These are phyloP conservation scores for Xylaria bambusicola DNA, from an alignment of 495 filamentous ascomycete genomes.

Conservation along the genomic window DNA sequence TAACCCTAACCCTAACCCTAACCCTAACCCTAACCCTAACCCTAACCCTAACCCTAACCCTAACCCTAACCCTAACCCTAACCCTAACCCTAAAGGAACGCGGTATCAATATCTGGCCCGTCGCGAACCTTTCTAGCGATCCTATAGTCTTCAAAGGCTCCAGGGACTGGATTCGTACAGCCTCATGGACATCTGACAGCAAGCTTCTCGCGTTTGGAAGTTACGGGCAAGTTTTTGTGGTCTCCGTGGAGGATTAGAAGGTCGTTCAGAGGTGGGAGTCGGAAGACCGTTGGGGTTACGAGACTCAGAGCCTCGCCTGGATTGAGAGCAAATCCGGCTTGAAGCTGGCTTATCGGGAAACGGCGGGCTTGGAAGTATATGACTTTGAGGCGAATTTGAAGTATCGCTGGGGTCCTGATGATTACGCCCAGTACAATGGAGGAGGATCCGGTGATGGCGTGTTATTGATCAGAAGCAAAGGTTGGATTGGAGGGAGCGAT, in stretches of 20 bases:
- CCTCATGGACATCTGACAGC: slow-evolving; percentile 1
- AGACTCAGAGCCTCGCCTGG: neutral
- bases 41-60: no score
- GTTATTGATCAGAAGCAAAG: neutral
- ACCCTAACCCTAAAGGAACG: no score
- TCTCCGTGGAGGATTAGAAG: neutral
- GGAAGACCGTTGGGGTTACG: neutral
- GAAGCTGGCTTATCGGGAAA: neutral
- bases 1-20: no score
- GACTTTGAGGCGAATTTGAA: neutral
- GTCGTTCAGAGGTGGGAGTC: slow-evolving; percentile 3
- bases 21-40: no score
- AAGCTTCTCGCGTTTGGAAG: neutral
- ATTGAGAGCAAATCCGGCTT: neutral
- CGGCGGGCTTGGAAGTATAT: neutral
- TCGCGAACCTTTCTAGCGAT: neutral
- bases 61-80: no score
- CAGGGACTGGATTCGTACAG: neutral
- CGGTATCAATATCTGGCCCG: slow-evolving; percentile 1
- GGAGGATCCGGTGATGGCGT: neutral
- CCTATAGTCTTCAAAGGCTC: neutral
- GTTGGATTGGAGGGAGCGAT: neutral
- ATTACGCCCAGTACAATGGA: slow-evolving; percentile 3
- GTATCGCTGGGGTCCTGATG: slow-evolving; percentile 4
- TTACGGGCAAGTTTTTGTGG: neutral